Evolutionary conservation across 2,329 filamentous ascomycete species (phyloP).

Genomic region (Amauroascus verrucosus): DNA sequence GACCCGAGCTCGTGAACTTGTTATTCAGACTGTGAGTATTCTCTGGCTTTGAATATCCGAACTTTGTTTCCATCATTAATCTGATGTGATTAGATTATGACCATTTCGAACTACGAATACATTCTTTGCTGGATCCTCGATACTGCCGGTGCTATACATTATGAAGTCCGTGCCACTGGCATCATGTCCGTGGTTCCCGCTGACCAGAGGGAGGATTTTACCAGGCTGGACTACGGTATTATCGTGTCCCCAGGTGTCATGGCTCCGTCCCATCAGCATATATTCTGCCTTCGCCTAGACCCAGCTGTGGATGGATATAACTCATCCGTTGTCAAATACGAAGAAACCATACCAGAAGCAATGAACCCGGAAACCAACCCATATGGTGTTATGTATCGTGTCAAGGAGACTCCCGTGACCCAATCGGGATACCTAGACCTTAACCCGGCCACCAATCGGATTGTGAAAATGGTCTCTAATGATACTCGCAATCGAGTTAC

Average conservation of each 20-base stretch:
- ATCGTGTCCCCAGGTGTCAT: conserved; percentile 34
- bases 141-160: conserved; percentile 32
- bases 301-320: conserved; percentile 32
- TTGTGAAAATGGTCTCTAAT: conserved; percentile 46
- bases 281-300: conserved; percentile 38
- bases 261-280: conserved; percentile 37
- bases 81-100: conserved; percentile 22
- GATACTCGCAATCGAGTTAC: conserved; percentile 37
- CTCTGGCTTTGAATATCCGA: neutral
- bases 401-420: conserved; percentile 44
- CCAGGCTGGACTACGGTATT: conserved; percentile 27
- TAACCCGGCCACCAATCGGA: conserved; percentile 39
- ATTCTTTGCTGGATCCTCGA: conserved; percentile 37
- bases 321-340: conserved; percentile 40
- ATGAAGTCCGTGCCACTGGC: conserved; percentile 36
- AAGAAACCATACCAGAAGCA: conserved; percentile 41
- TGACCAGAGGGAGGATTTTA: conserved; percentile 27
- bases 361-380: conserved; percentile 50
- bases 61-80: conserved; percentile 16
- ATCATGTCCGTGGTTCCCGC: conserved; percentile 33
- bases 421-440: conserved; percentile 41
- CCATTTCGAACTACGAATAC: conserved; percentile 37
- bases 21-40: conserved; percentile 23
- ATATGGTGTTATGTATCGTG: conserved; percentile 42
- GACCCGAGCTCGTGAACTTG: conserved; percentile 26